Evolutionary conservation across 257 asterid genomes (phyloP).

Genomic region (Osmanthus fragrans): DNA sequence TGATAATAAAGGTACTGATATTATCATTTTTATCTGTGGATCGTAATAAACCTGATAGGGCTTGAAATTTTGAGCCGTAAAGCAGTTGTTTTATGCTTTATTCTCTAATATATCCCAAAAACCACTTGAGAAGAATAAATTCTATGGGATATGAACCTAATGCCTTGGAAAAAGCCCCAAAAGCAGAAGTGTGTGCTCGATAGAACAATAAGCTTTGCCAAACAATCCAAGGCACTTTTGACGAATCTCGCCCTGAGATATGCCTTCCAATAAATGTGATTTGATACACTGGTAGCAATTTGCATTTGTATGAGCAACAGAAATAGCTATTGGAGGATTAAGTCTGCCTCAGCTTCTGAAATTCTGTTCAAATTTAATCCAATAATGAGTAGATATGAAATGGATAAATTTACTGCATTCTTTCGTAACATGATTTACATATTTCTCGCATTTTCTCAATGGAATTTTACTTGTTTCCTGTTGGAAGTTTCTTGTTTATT

Average conservation of each 20-base stretch:
- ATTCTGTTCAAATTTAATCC: background rate
- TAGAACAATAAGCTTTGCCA: background rate
- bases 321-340: background rate
- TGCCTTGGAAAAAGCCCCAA: background rate
- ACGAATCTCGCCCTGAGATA: background rate
- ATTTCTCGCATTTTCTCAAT: slow-evolving; percentile 2
- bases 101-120: background rate
- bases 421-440: slow-evolving; percentile 7
- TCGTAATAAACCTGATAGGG: background rate
- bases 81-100: background rate
- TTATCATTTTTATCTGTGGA: background rate
- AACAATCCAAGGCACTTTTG: background rate
- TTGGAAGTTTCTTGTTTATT: slow-evolving; percentile 26
- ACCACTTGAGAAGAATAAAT: background rate
- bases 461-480: slow-evolving; percentile 14
- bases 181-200: background rate
- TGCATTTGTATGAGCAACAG: background rate
- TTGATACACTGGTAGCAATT: background rate
- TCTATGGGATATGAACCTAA: background rate
- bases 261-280: background rate
- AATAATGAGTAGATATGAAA: background rate
- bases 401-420: slow-evolving; percentile 5
- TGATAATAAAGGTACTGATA: background rate
- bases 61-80: background rate
- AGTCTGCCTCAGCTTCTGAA: no score